Percentiles rank a stretch among this genome's conserved stretches.
These are phyloP conservation scores for Oldenlandia corymbosa DNA, from an alignment of 257 asterid genomes.

Conservation along the genomic window DNA sequence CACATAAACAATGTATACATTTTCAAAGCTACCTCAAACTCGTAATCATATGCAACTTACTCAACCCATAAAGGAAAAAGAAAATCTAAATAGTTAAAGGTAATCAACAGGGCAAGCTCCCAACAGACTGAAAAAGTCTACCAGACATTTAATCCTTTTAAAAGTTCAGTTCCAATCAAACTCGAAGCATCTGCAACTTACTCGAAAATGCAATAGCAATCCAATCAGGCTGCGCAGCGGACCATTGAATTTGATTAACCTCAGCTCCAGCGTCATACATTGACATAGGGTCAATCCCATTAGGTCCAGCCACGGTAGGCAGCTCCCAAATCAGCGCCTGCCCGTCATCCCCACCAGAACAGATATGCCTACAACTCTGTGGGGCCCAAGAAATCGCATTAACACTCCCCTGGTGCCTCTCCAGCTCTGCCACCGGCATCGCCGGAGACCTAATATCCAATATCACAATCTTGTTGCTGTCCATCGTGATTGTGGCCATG, in stretches of 20 bases:
- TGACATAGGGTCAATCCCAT: constrained; percentile 82
- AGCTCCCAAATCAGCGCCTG: constrained; percentile 87
- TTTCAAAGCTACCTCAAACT: too few relatives aligned
- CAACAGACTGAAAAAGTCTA: background rate
- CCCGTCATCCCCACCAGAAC: constrained; percentile 89
- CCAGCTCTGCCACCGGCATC: constrained; percentile 83
- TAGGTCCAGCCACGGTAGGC: constrained; percentile 86
- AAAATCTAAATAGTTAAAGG: too few relatives aligned
- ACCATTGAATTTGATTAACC: constrained; percentile 94
- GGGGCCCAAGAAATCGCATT: constrained; percentile 96
- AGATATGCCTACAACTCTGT: constrained; percentile 73
- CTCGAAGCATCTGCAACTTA: constrained; percentile 86
- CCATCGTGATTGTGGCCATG: constrained; percentile 89
- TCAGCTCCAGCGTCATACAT: constrained; percentile 64
- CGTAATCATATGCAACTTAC: too few relatives aligned
- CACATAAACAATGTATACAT: too few relatives aligned
- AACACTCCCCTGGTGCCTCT: constrained; percentile 80
- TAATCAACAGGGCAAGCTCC: background rate
- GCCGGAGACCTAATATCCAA: constrained; percentile 80
- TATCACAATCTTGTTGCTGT: constrained; percentile 68
- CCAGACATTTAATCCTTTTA: constrained; percentile 6
- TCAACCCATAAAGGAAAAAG: too few relatives aligned
- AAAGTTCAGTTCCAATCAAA: too few relatives aligned
- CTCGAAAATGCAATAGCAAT: constrained; percentile 76
- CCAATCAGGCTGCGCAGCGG: constrained; percentile 77